Base-by-base conservation (phyloP, 257 asterid species). In the Primulina huaijiensis region DNA sequence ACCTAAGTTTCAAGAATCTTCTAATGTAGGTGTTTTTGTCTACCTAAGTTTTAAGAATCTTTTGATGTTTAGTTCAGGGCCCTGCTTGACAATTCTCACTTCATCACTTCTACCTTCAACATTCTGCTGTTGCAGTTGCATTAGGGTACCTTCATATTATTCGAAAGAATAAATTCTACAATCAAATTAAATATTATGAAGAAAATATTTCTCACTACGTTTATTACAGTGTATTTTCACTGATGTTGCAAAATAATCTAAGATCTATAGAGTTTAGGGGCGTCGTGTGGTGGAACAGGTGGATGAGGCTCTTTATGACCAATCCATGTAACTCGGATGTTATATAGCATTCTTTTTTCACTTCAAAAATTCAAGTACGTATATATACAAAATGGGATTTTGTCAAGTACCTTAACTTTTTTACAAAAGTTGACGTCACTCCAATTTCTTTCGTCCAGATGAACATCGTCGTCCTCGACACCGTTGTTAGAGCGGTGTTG, bases 361-460 rank as follows among this genome's bases (percentile, higher is more conserved):
- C 8, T 50, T 16, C 20, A 50, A 50, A 8, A 50, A 50, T 1
- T 50, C 57, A 50, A 5, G 7, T 50, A 6, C 21, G 6, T 4
- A 2, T 5, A 50, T 8, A 50, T 4, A 50, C 20, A 50, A 50
- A 6, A 50, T 50, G 57, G 21, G 8, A 56, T 63, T 68, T 56
- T 38, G 30, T 16, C 7, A 2, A 46, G 12, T 74, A 90, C 96
- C 97, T 94, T 91, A n/a, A 82, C 80, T 73, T 89, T 89, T 69
- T 82, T 89, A 73, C 96, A 89, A 52, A 91, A 81, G 72, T 77
- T 89, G 37, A 86, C 63, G 73, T 94, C 98, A 11, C 95, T 91
- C 99, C 98, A 91, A 46, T 79, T 82, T 57, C 86, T 83, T 74
- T 94, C 99, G 19, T 91, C 90, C 19, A 89, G 76, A 21, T 21